These are phyloP conservation scores for Trichoderma sp. DNA, from an alignment of 2,329 filamentous ascomycete species.

Conservation along the genomic window DNA sequence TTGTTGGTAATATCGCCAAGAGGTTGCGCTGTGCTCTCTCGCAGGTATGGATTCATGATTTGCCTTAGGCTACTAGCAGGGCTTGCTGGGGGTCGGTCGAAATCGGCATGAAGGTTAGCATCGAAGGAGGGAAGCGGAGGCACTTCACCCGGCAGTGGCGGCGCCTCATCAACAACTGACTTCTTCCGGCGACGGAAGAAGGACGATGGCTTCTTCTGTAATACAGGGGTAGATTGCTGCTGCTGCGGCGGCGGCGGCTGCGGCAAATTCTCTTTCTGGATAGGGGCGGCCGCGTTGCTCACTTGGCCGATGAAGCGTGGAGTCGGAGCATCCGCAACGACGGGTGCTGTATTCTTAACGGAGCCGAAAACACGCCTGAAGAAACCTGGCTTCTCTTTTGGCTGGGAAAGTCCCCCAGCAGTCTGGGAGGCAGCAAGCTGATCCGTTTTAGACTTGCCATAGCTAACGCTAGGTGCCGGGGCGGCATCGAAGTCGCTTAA, in stretches of 20 bases:
- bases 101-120: conserved; percentile 24
- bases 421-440: conserved; percentile 40
- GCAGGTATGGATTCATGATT: conserved; percentile 83
- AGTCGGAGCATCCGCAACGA: conserved; percentile 34
- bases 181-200: conserved; percentile 95
- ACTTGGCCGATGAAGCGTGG: conserved; percentile 34
- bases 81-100: conserved; percentile 47
- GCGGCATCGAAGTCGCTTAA: conserved; percentile 49
- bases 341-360: conserved; percentile 49
- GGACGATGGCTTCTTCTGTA: conserved; percentile 89
- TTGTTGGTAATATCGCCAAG: conserved; percentile 30
- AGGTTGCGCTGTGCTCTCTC: conserved; percentile 29
- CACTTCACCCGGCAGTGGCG: conserved; percentile 53
- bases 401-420: conserved; percentile 42
- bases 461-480: conserved; percentile 57
- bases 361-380: conserved; percentile 90
- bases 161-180: conserved; percentile 70
- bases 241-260: conserved; percentile 40
- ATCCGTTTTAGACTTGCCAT: conserved; percentile 55
- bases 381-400: conserved; percentile 78
- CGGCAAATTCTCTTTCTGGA: conserved; percentile 47
- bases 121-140: conserved; percentile 39
- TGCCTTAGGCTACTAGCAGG: conserved; percentile 78
- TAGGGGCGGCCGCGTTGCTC: conserved; percentile 44
- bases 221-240: conserved; percentile 49